phyloP scores from a whole-genome alignment of 1,139 yeast species.

The Petasospora fabianii region DNA sequence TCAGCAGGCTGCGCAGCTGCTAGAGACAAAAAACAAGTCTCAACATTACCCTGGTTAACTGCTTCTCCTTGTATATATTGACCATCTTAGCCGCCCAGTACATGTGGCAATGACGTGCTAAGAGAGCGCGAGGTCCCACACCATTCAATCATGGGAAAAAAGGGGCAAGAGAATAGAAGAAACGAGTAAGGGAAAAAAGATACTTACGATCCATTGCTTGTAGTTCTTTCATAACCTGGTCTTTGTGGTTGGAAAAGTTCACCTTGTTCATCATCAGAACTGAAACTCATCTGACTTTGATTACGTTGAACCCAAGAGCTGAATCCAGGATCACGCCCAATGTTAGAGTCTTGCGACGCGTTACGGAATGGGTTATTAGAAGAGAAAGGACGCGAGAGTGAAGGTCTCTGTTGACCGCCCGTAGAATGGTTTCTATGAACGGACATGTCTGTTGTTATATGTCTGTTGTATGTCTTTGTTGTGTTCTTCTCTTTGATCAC shows the following conservation, averaged over 20 bases:
- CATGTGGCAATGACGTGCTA: too few relatives aligned
- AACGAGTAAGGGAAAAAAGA: conserved; percentile 1
- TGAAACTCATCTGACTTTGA: conserved; percentile 39
- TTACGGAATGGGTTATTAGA: conserved; percentile 58
- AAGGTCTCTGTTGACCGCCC: conserved; percentile 24
- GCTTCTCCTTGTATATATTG: too few relatives aligned
- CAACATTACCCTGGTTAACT: too few relatives aligned
- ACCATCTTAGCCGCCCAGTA: too few relatives aligned
- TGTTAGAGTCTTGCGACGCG: conserved; percentile 28
- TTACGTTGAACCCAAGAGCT: conserved; percentile 53
- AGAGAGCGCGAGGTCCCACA: too few relatives aligned
- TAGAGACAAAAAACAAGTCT: too few relatives aligned
- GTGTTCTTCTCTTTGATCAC: too few relatives aligned
- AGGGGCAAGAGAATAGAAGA: too few relatives aligned
- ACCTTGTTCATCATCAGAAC: conserved; percentile 39
- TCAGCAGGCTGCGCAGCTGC: too few relatives aligned
- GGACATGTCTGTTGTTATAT: too few relatives aligned
- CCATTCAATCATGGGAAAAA: too few relatives aligned
- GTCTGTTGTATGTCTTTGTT: too few relatives aligned
- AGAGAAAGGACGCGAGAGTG: conserved; percentile 45
- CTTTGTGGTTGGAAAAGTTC: conserved; percentile 16
- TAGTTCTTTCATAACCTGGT: conserved; percentile 19
- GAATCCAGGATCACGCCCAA: conserved; percentile 34
- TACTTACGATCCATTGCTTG: conserved; percentile 19
- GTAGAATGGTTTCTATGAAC: conserved; percentile 19